Conservation (phyloP, 1,284 basidiomycete genomes). For the Hemileia vastatrix region DNA sequence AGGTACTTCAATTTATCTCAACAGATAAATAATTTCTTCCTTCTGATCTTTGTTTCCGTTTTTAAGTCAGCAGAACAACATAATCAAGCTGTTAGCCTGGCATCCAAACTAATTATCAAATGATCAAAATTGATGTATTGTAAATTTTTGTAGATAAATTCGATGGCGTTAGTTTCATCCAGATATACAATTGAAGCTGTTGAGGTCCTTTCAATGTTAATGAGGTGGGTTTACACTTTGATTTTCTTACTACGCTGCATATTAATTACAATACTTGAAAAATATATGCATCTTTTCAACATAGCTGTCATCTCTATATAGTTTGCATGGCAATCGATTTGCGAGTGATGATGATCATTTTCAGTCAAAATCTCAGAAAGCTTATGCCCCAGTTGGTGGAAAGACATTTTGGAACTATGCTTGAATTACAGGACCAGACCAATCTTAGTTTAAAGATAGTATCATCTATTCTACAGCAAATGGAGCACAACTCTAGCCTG, state of each 20-base stretch:
- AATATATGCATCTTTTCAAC: neutral
- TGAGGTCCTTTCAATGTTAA: conserved; percentile 59
- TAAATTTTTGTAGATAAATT: conserved; percentile 48
- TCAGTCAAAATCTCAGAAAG: neutral
- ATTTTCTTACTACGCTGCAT: neutral
- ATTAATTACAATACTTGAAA: neutral
- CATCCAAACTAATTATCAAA: neutral
- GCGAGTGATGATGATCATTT: conserved; percentile 13
- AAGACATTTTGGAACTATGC: conserved; percentile 4
- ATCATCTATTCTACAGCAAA: neutral
- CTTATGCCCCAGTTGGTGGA: neutral
- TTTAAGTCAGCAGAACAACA: conserved; percentile 48
- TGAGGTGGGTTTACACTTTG: conserved; percentile 5
- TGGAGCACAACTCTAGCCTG: conserved; percentile 8
- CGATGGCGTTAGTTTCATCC: conserved; percentile 66
- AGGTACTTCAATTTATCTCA: conserved; percentile 50
- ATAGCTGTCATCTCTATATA: conserved; percentile 16
- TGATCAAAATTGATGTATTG: neutral
- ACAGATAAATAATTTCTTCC: neutral
- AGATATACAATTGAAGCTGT: conserved; percentile 65
- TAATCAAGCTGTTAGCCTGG: conserved; percentile 64
- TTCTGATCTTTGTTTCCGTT: too few species aligned
- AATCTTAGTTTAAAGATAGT: too few species aligned
- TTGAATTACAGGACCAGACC: neutral
- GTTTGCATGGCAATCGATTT: conserved; percentile 19